Evolutionary conservation across 2,329 filamentous ascomycete species (phyloP).

Genomic region (Sclerotinia subarctica): DNA sequence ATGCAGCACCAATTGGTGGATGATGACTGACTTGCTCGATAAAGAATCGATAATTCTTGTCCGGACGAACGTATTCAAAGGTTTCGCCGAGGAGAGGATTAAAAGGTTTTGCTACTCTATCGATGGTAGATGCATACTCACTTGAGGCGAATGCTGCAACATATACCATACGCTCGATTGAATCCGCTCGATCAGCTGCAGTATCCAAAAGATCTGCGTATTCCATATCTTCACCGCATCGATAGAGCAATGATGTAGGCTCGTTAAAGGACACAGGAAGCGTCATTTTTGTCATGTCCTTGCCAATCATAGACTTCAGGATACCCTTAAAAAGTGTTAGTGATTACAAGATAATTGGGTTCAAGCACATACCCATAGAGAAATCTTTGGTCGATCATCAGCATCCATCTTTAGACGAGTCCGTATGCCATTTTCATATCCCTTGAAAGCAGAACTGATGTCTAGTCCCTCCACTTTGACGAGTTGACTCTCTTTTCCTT

Average conservation of each 20-base stretch:
- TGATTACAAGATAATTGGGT: not conserved
- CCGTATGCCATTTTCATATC: constrained; percentile 87
- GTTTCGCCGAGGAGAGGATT: constrained; percentile 95
- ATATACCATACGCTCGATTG: constrained; percentile 88
- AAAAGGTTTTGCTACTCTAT: constrained; percentile 95
- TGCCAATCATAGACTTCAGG: constrained; percentile 98
- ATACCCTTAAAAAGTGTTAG: constrained; percentile 63
- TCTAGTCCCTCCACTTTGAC: constrained; percentile 52
- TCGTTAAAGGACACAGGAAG: constrained; percentile 98
- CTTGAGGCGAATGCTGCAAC: constrained; percentile 94
- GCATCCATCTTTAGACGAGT: constrained; percentile 81
- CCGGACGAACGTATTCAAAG: constrained; percentile 91
- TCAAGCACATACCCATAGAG: constrained; percentile 74
- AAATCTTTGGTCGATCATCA: constrained; percentile 90
- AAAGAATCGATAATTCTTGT: constrained; percentile 98
- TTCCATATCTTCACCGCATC: constrained; percentile 96
- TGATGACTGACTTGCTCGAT: constrained; percentile 98
- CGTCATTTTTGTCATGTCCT: constrained; percentile 99
- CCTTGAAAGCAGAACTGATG: constrained; percentile 75
- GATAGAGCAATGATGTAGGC: constrained; percentile 89
- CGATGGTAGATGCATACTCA: constrained; percentile 95
- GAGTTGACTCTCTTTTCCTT: constrained; percentile 40
- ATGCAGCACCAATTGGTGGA: constrained; percentile 88
- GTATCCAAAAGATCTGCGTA: constrained; percentile 89
- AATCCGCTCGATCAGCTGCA: constrained; percentile 80